Evolutionary conservation across 345 rosid species (phyloP).

Genomic region (Arabidopsis thaliana): DNA sequence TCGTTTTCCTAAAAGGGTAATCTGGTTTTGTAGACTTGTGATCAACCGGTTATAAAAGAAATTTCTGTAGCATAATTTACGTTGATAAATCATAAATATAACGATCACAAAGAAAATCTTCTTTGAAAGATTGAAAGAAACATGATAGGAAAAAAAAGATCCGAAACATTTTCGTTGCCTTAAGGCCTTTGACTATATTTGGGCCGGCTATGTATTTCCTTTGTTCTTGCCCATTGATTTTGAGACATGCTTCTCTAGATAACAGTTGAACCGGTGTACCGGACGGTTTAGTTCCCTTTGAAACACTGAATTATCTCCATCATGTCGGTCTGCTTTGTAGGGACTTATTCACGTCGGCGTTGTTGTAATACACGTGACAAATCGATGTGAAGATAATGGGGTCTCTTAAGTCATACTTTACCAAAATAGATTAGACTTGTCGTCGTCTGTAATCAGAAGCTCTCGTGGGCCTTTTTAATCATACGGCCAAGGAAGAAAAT

Average conservation of each 20-base stretch:
- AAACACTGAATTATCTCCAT: background rate
- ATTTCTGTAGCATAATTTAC: too few relatives aligned
- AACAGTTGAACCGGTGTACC: background rate
- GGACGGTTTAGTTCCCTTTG: background rate
- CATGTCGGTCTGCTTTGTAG: background rate
- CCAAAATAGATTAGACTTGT: conserved; percentile 8
- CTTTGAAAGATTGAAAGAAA: too few relatives aligned
- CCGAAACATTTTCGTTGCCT: too few relatives aligned
- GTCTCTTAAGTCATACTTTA: background rate
- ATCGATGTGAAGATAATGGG: background rate
- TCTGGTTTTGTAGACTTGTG: too few relatives aligned
- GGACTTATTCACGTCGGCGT: background rate
- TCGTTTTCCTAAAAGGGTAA: too few relatives aligned
- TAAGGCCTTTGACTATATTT: too few relatives aligned
- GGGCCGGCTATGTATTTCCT: too few relatives aligned
- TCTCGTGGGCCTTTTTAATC: conserved; percentile 6
- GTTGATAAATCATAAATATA: too few relatives aligned
- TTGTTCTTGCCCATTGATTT: background rate
- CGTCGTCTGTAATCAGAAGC: conserved; percentile 16
- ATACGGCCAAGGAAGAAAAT: background rate
- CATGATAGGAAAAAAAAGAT: too few relatives aligned
- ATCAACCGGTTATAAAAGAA: too few relatives aligned
- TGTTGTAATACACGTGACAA: background rate
- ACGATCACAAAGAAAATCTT: too few relatives aligned
- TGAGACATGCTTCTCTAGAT: background rate